Base-by-base conservation (phyloP, 768 basidiomycete species). In the Dentipellis sp. region DNA sequence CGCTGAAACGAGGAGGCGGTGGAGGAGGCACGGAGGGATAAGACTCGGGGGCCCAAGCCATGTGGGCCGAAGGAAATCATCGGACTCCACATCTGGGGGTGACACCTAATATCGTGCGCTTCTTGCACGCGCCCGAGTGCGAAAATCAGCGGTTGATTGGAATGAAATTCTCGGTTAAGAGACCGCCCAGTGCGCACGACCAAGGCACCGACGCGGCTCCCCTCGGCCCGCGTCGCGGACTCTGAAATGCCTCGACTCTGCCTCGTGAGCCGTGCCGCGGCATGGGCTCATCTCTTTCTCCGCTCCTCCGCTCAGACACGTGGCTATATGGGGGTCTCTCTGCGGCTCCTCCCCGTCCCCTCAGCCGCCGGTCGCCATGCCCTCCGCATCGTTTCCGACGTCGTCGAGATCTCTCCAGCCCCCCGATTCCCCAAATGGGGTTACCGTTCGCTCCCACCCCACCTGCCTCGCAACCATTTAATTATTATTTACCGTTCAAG, bases 401-500 rank as follows among this genome's bases (percentile, higher is more conserved):
- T 45, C n/a, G 40, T 50, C 42, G 42, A 45, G 42, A n/a, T n/a
- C 29, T 29, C 29, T 29, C 29, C 29, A 29, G 3, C 3, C 6
- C 47, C 21, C 45, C n/a, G 21, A 48, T 45, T 12, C 55, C 50
- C 53, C 50, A 22, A 46, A 37, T 52, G 19, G 55, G 50, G 52
- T 22, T 29, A 29, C 29, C 29, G 6, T 29, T 29, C 29, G 29
- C 29, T 29, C 29, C 29, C 29, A 29, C 29, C 29, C 29, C 29
- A 29, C 29, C 29, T 29, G 6, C 29, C 29, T 29, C 29, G 46
- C 29, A 36, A 40, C 35, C 8, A 45, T 17, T 47, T 16, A 19
- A 45, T 42, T 23, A 37, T 21, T 10, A 7, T 50, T 46, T 50
- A 51, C 45, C 38, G 11, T 22, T 12, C 22, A 56, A 48, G 47